A percentile compares a stretch with the other conserved stretches of the same genome.
Conservation (phyloP, 768 basidiomycete genomes). For the Lepiota venenata region DNA sequence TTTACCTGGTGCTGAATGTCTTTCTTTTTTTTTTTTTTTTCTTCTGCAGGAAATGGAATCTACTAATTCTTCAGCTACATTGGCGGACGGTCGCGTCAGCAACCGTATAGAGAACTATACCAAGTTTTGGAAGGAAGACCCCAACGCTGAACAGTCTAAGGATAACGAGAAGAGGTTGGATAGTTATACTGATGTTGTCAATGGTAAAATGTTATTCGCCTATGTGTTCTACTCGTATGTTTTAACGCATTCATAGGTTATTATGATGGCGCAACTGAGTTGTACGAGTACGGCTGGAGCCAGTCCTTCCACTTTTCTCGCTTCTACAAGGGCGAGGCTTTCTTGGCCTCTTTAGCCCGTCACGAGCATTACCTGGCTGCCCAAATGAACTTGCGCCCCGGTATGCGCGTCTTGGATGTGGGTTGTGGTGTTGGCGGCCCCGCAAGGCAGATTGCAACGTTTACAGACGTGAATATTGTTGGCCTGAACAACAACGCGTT, state of each 20-base stretch:
- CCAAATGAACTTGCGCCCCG: slow-evolving; percentile 78
- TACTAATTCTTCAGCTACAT: slow-evolving; percentile 16
- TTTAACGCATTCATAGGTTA: slow-evolving; percentile 53
- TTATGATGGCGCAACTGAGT: slow-evolving; percentile 93
- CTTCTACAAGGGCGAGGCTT: slow-evolving; percentile 89
- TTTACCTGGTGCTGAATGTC: not conserved
- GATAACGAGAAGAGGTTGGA: slow-evolving; percentile 73
- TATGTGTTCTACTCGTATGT: too few relatives aligned
- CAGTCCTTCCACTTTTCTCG: slow-evolving; percentile 96
- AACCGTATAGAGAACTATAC: slow-evolving; percentile 82
- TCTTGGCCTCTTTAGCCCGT: slow-evolving; percentile 74
- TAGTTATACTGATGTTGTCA: slow-evolving; percentile 91
- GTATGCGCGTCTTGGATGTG: slow-evolving; percentile 96
- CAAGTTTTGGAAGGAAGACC: slow-evolving; percentile 89
- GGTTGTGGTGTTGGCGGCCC: slow-evolving; percentile 99
- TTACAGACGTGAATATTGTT: slow-evolving; percentile 79
- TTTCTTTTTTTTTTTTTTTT: too few relatives aligned
- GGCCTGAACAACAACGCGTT: slow-evolving; percentile 97
- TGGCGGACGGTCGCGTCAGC: slow-evolving; percentile 55
- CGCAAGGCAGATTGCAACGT: slow-evolving; percentile 91
- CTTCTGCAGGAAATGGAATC: not conserved
- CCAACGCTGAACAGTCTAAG: slow-evolving; percentile 56
- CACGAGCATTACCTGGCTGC: slow-evolving; percentile 97
- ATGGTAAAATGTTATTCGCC: slow-evolving; percentile 50
- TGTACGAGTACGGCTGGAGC: slow-evolving; percentile 95